phyloP scores from a whole-genome alignment of 805 yeast species.

The Metschnikowia similis region DNA sequence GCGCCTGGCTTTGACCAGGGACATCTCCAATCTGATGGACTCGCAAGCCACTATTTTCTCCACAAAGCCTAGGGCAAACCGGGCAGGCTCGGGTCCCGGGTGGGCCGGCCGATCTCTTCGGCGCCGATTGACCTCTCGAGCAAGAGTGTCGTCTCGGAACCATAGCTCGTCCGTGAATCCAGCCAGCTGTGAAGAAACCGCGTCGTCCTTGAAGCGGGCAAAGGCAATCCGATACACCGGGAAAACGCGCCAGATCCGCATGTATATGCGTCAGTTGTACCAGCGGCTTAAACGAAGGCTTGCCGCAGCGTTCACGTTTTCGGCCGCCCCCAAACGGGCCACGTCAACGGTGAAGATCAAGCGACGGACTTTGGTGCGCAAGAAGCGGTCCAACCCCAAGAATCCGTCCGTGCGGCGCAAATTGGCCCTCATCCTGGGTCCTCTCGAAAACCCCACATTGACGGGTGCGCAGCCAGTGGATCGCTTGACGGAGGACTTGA shows the following conservation, averaged over 20 bases:
- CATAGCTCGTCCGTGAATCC: too few species aligned
- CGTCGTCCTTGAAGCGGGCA: neutral
- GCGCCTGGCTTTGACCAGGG: slow-evolving; percentile 13
- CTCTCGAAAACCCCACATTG: slow-evolving; percentile 26
- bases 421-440: slow-evolving; percentile 23
- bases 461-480: slow-evolving; percentile 26
- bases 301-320: slow-evolving; percentile 8
- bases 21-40: slow-evolving; percentile 36
- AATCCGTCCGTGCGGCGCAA: neutral
- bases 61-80: slow-evolving; percentile 26
- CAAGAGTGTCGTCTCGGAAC: too few species aligned
- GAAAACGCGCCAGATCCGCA: neutral
- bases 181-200: neutral
- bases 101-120: neutral
- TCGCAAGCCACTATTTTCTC: slow-evolving; percentile 44
- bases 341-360: slow-evolving; percentile 6
- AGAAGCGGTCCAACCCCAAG: neutral
- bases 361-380: slow-evolving; percentile 1
- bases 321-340: slow-evolving; percentile 11
- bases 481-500: slow-evolving; percentile 12
- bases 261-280: neutral
- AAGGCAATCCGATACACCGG: slow-evolving; percentile 1
- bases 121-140: neutral
- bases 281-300: slow-evolving; percentile 20
- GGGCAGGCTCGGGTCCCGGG: neutral